phyloP scores from a whole-genome alignment of 306 rosid genomes.

The Cicer pinnatifidum region DNA sequence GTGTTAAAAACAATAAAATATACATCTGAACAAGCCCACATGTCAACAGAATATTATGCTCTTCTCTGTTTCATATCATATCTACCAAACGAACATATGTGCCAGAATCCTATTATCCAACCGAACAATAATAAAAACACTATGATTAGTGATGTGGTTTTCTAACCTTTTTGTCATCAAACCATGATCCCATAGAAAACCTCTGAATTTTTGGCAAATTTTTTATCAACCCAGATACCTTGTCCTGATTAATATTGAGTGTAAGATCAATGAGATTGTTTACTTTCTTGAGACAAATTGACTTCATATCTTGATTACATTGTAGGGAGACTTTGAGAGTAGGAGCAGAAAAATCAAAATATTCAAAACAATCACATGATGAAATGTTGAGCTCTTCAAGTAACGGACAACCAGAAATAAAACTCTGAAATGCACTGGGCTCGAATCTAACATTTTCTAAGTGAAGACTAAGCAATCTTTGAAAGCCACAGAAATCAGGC shows the following conservation, averaged over 20 bases:
- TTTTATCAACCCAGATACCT: constrained; percentile 12
- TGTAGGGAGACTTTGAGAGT: not conserved
- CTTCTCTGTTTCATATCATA: not conserved
- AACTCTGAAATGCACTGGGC: not conserved
- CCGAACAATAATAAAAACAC: not conserved
- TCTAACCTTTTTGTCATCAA: constrained; percentile 13
- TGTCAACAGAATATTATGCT: too few relatives aligned
- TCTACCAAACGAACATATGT: not conserved
- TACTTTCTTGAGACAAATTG: constrained; percentile 26
- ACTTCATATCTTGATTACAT: not conserved
- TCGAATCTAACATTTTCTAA: not conserved
- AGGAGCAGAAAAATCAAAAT: constrained; percentile 22
- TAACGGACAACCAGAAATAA: constrained; percentile 21
- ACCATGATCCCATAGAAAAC: not conserved
- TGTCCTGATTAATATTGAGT: not conserved
- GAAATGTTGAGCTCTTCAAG: not conserved
- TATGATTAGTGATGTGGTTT: not conserved
- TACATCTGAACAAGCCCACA: not conserved
- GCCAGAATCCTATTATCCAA: not conserved
- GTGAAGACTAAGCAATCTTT: not conserved
- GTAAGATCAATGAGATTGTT: not conserved
- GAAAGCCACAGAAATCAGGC: constrained; percentile 23
- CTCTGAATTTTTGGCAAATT: not conserved
- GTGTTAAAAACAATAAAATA: not conserved
- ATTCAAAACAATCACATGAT: not conserved